Evolutionary conservation across 2,329 filamentous ascomycete species (phyloP).

Genomic region (Aspergillus luchuensis): DNA sequence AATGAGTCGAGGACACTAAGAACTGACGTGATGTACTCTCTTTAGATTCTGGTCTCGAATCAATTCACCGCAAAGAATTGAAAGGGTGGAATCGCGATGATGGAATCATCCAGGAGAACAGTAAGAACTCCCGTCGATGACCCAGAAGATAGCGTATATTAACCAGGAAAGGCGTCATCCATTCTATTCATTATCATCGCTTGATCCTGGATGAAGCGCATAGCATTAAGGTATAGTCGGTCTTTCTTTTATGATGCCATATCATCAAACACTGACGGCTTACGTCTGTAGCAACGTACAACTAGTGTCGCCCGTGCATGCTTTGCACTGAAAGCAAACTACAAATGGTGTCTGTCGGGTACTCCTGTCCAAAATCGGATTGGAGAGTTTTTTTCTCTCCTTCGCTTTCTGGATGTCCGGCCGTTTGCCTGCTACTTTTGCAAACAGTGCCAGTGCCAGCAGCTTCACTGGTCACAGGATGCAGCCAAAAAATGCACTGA

Average conservation of each 20-base stretch:
- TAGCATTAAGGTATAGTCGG: slow-evolving; percentile 72
- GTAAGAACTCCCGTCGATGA: slow-evolving; percentile 31
- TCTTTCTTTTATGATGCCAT: background rate
- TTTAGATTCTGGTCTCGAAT: slow-evolving; percentile 70
- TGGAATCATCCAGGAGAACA: slow-evolving; percentile 76
- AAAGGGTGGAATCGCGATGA: slow-evolving; percentile 84
- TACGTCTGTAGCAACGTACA: slow-evolving; percentile 56
- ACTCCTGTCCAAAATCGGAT: slow-evolving; percentile 97
- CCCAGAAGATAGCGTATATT: background rate
- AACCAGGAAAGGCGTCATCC: slow-evolving; percentile 65
- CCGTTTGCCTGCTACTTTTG: slow-evolving; percentile 95
- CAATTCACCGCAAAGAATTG: slow-evolving; percentile 86
- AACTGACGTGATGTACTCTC: slow-evolving; percentile 14
- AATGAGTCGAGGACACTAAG: background rate
- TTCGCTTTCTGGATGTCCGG: slow-evolving; percentile 84
- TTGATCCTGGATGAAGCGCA: slow-evolving; percentile 94
- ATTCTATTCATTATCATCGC: slow-evolving; percentile 83
- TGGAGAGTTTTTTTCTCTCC: slow-evolving; percentile 91
- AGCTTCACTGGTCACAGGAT: slow-evolving; percentile 80
- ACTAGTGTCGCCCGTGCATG: slow-evolving; percentile 94
- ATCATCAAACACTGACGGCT: background rate
- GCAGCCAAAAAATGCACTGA: slow-evolving; percentile 68
- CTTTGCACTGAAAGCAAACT: slow-evolving; percentile 82
- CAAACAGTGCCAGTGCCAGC: slow-evolving; percentile 78
- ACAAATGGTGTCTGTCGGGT: slow-evolving; percentile 94